Conservation (phyloP, 2,329 filamentous ascomycete genomes). For the Xylariaceae sp. region DNA sequence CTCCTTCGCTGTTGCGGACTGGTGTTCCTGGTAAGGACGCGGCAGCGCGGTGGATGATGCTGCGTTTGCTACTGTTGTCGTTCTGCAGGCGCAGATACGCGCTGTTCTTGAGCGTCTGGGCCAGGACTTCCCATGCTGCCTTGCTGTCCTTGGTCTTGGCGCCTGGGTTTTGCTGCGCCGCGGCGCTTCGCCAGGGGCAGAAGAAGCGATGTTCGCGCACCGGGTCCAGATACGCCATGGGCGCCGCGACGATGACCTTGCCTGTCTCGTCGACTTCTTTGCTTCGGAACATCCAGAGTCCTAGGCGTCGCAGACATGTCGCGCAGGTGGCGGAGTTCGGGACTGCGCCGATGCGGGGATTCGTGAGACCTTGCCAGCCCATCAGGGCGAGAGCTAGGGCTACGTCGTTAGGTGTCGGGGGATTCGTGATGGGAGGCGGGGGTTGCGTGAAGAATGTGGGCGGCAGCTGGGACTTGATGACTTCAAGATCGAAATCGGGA, state of each 20-base stretch:
- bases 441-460: constrained; percentile 49
- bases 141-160: constrained; percentile 35
- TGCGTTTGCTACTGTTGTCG: constrained; percentile 28
- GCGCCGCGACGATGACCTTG: constrained; percentile 50
- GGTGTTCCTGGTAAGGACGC: constrained; percentile 29
- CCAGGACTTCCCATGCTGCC: constrained; percentile 52
- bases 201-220: constrained; percentile 73
- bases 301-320: constrained; percentile 81
- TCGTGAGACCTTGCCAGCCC: constrained; percentile 67
- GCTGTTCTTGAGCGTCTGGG: constrained; percentile 54
- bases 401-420: constrained; percentile 47
- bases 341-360: constrained; percentile 51
- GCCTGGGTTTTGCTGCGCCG: constrained; percentile 52
- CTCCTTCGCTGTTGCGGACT: constrained; percentile 20
- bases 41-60: constrained; percentile 27
- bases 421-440: constrained; percentile 31
- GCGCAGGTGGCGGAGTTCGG: constrained; percentile 74
- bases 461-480: constrained; percentile 46
- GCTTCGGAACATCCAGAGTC: constrained; percentile 88
- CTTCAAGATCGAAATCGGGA: constrained; percentile 46
- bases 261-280: constrained; percentile 56
- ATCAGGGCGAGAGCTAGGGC: constrained; percentile 66
- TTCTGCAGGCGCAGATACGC: constrained; percentile 43
- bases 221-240: constrained; percentile 63
- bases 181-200: constrained; percentile 70